phyloP scores from a whole-genome alignment of 768 basidiomycete species.

The Strobilomyces dryophilus region DNA sequence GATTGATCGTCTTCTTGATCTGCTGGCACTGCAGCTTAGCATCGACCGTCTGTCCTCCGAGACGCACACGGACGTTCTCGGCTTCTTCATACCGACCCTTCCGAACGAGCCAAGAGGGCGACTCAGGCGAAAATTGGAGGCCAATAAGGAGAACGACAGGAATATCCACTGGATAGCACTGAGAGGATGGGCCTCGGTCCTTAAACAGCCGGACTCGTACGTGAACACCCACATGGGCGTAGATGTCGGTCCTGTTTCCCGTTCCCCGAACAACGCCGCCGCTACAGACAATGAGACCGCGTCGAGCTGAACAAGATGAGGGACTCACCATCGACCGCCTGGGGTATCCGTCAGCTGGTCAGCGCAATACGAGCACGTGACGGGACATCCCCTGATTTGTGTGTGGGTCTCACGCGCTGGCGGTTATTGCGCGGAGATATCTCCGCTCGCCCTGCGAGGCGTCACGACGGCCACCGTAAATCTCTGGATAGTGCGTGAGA shows the following conservation, averaged over 20 bases:
- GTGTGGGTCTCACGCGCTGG: not conserved
- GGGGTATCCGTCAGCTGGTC: not conserved
- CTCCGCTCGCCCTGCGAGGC: not conserved
- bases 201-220: no score
- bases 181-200: not conserved
- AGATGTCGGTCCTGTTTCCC: constrained; percentile 17
- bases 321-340: constrained; percentile 25
- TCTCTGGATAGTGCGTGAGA: not conserved
- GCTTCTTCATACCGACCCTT: no score
- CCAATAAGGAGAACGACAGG: no score
- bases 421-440: not conserved
- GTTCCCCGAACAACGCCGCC: constrained; percentile 25
- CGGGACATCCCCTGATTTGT: no score
- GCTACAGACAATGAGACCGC: not conserved
- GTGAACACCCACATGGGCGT: constrained; percentile 22
- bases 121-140: no score
- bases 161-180: not conserved
- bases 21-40: constrained; percentile 21
- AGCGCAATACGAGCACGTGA: not conserved
- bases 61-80: no score
- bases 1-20: constrained; percentile 27
- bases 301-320: not conserved
- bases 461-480: not conserved
- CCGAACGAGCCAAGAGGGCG: no score
- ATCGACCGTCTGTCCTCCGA: constrained; percentile 23